These are phyloP conservation scores for Akanthomyces dipterigenus DNA, from an alignment of 2,329 filamentous ascomycete genomes.

Conservation along the genomic window DNA sequence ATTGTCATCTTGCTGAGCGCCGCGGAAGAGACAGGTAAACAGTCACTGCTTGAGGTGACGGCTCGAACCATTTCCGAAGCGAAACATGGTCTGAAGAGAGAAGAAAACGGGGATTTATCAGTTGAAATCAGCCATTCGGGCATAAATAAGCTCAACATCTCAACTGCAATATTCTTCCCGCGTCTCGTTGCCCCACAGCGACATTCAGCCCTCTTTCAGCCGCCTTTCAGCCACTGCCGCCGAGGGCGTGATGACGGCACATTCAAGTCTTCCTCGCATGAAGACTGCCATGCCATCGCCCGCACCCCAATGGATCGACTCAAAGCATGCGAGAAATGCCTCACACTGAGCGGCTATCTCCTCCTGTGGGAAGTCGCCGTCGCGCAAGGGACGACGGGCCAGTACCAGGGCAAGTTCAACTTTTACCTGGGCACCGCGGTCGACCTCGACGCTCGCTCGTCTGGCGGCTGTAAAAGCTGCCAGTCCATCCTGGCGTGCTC, in stretches of 20 bases:
- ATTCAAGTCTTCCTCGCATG: background rate
- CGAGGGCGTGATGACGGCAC: background rate
- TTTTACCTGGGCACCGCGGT: constrained; percentile 2
- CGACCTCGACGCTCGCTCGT: background rate
- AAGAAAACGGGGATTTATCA: too few relatives aligned
- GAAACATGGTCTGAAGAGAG: too few relatives aligned
- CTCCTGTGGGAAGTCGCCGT: constrained; percentile 2
- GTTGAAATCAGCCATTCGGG: background rate
- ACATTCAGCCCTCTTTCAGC: background rate
- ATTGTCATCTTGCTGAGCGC: too few relatives aligned
- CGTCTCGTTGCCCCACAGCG: background rate
- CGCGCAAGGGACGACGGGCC: background rate
- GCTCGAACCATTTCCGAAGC: too few relatives aligned
- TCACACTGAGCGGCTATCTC: background rate
- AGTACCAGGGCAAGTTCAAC: constrained; percentile 1
- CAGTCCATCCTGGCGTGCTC: background rate
- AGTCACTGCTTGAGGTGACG: too few relatives aligned
- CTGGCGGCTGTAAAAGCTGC: background rate
- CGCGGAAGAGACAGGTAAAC: too few relatives aligned
- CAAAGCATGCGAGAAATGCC: background rate
- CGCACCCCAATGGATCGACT: background rate
- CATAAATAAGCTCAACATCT: background rate
- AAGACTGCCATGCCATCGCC: too few relatives aligned
- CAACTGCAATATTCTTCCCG: background rate
- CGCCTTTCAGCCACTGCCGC: background rate